Base-by-base conservation (phyloP, 768 basidiomycete species). In the Holtermanniella nyarrowii region DNA sequence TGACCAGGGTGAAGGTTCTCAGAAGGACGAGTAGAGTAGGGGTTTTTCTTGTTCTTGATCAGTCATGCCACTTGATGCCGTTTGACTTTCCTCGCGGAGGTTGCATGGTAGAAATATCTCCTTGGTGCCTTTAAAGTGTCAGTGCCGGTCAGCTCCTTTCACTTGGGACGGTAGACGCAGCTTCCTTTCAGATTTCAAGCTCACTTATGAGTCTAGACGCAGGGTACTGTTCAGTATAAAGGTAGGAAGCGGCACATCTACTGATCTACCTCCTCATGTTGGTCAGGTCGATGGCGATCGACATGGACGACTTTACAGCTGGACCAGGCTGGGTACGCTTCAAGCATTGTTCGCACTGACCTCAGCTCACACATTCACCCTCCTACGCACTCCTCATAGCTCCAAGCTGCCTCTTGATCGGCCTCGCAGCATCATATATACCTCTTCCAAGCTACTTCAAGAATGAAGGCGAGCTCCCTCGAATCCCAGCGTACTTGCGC, bases 1-100 rank as follows among this genome's bases (percentile, higher is more conserved):
- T 37, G 62, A 56, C 44, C 62, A 62, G 4, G 62, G 60, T 12
- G 22, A n/a, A 4, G 44, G n/a, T n/a, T n/a, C 44, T 18, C 14
- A 25, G 44, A 13, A 20, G 20, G 44, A 20, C 24, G 20, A 21
- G 18, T 14, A 4, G 44, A 18, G 10, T 14, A 4, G 23, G 13
- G 4, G 16, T 13, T 20, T 23, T 22, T 46, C 25, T 25, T 20
- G n/a, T 18, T 44, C 18, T 5, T 7, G 11, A 7, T 44, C 18
- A 7, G 42, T 7, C 18, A 5, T 20, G 11, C 18, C 42, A 44
- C 7, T 10, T 10, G n/a, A 11, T 10, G n/a, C 18, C n/a, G n/a
- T 16, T 44, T 16, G n/a, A 44, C 23, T 22, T 11, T 44, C 23
- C 42, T 44, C n/a, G n/a, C n/a, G n/a, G n/a, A n/a, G n/a, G n/a